Evolutionary conservation across 2,329 filamentous ascomycete species (phyloP), one percentile per base, ranked within the genome.

Genomic region (Penicillium paneum): DNA sequence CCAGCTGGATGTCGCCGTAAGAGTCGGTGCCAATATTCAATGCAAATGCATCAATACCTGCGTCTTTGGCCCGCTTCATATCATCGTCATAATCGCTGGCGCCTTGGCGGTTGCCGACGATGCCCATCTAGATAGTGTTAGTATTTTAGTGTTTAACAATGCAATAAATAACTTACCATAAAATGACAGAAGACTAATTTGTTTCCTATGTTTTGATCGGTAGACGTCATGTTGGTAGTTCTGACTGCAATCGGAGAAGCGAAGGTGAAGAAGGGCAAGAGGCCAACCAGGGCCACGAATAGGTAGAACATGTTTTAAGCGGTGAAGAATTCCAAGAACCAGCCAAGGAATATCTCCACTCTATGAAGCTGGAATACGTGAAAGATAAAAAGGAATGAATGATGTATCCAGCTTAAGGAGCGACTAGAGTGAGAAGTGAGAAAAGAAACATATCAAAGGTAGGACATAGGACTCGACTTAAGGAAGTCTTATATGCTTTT

Each of bases 21-120:
- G 65, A 45, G 51, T 82, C 79, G 7, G 67, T 66, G 28, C 78
- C 79, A 43, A 81, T 79, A 47, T 81, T 81, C 36, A 81, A 69
- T 1, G 78, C 78, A 62, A 81, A 81, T 5, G 77, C 77, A 35
- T 81, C 78, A 35, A 81, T 78, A 50, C 74, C 67, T 39, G 69
- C 51, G 35, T 67, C 66, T 60, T 77, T 78, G 34, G 77, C 78
- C 3, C 70, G 72, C 49, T 70, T 64, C 74, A 80, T 79, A 52
- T 80, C 78, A 40, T 73, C 69, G 39, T 81, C 78, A 54, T 78
- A 80, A 31, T 79, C 78, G 8, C 64, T 57, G 31, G 77, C 63
- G 49, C 68, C 75, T 42, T 69, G 65, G 36, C 78, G 75, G 42
- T 76, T 74, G 39, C 73, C 69, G 21, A 74, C 70, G 32, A 80